Evolutionary conservation across 176 grass and related monocot species (phyloP).

Genomic region (Musa beccarii): DNA sequence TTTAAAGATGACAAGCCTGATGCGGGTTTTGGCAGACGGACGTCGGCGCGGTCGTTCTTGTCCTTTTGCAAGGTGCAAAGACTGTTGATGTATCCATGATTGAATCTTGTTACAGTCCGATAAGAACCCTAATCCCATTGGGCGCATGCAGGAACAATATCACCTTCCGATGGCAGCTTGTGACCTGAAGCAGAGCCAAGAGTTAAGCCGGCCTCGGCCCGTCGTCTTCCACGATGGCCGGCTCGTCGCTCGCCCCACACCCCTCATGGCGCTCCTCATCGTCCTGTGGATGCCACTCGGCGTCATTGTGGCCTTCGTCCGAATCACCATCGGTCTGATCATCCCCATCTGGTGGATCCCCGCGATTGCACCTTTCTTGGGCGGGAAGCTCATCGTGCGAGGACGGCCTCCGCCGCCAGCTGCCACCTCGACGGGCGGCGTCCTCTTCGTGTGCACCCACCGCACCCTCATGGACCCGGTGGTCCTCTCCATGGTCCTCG

Average conservation of each 20-base stretch:
- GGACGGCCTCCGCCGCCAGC: constrained; percentile 35
- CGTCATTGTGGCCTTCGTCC: constrained; percentile 44
- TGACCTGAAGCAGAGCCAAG: constrained; percentile 1
- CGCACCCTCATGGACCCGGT: constrained; percentile 74
- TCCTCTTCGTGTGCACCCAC: constrained; percentile 81
- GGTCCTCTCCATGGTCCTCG: constrained; percentile 65
- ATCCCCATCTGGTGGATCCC: constrained; percentile 50
- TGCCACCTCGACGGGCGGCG: constrained; percentile 34
- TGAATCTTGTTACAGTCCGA: background rate
- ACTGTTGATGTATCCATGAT: background rate
- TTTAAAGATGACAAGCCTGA: constrained; percentile 34
- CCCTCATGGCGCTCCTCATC: constrained; percentile 59
- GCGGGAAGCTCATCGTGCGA: constrained; percentile 47
- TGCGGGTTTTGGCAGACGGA: constrained; percentile 34
- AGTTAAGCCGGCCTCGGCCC: constrained; percentile 31
- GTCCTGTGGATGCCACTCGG: constrained; percentile 78
- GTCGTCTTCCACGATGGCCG: constrained; percentile 94
- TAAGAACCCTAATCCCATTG: background rate
- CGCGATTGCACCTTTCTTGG: constrained; percentile 41
- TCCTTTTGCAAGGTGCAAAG: constrained; percentile 50
- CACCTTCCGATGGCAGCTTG: constrained; percentile 32
- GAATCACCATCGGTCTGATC: constrained; percentile 52
- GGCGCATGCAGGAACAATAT: constrained; percentile 34
- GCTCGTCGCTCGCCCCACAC: constrained; percentile 55
- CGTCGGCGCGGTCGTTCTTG: constrained; percentile 27